These are phyloP conservation scores for Dalbergia oliveri DNA, from an alignment of 306 rosid species.

Conservation along the genomic window DNA sequence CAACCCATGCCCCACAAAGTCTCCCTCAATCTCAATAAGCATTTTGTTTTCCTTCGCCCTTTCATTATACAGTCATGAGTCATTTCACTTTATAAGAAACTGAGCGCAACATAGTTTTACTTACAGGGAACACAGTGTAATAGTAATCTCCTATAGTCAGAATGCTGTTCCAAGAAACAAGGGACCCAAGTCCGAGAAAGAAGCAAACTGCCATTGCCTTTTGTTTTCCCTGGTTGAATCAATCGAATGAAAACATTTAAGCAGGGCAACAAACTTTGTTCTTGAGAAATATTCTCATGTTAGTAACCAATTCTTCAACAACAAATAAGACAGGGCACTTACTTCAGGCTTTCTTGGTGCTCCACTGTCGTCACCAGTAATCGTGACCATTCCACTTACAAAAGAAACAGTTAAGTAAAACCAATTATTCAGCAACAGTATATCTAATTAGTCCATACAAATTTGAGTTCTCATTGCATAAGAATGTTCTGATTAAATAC, in stretches of 20 bases:
- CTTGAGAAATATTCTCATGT: background rate
- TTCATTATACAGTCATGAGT: background rate
- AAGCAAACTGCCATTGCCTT: constrained; percentile 70
- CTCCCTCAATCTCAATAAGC: background rate
- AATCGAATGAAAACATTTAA: background rate
- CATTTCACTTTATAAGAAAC: background rate
- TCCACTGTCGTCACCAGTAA: constrained; percentile 28
- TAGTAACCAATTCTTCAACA: background rate
- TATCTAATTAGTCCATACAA: background rate
- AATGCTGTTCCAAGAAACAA: constrained; percentile 69
- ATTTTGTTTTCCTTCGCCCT: background rate
- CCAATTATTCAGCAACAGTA: background rate
- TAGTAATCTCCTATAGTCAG: constrained; percentile 81
- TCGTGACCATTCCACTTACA: constrained; percentile 41
- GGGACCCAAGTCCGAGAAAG: constrained; percentile 79
- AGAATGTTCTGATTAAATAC: no score
- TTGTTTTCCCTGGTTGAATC: constrained; percentile 53
- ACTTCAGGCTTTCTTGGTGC: constrained; percentile 56
- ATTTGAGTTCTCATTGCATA: background rate
- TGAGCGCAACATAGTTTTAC: background rate
- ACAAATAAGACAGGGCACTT: constrained; percentile 22
- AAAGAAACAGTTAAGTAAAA: background rate
- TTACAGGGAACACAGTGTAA: constrained; percentile 73
- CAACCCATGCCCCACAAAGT: no score
- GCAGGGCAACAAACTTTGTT: constrained; percentile 8